Conservation (phyloP, 495 filamentous ascomycete species). For the Niebla homalea region DNA sequence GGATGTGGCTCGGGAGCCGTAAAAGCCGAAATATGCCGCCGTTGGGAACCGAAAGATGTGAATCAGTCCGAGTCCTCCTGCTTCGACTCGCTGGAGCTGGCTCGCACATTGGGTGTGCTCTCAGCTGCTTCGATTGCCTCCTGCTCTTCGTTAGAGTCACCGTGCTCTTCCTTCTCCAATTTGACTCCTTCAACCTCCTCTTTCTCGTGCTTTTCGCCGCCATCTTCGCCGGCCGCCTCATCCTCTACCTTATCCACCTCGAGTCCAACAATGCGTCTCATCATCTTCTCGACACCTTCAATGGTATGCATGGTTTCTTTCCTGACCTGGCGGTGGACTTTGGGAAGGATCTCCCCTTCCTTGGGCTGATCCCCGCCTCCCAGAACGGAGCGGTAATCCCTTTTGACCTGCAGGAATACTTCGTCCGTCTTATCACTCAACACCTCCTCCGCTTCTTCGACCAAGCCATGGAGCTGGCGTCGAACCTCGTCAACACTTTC, state of each 20-base stretch:
- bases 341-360: conserved; percentile 12
- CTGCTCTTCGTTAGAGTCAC: background rate
- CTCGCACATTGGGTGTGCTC: background rate
- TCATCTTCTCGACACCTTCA: conserved; percentile 9
- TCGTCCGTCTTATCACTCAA: conserved; percentile 29
- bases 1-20: too few relatives aligned
- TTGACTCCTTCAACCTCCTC: background rate
- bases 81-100: background rate
- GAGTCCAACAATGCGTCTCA: conserved; percentile 9
- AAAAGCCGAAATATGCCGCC: too few relatives aligned
- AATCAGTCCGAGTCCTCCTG: background rate
- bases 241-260: conserved; percentile 12
- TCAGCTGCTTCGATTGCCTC: background rate
- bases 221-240: background rate
- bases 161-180: background rate
- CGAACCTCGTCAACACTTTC: conserved; percentile 29
- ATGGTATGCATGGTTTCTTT: conserved; percentile 10
- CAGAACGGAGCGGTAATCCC: conserved; percentile 31
- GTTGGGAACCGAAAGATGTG: background rate
- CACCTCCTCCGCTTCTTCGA: conserved; percentile 18
- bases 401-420: conserved; percentile 27
- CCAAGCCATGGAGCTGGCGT: conserved; percentile 24
- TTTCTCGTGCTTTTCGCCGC: background rate
- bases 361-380: conserved; percentile 9
- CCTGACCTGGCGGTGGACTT: conserved; percentile 7